phyloP scores from a whole-genome alignment of 208 protist genomes.

The Acanthamoeba triangularis region DNA sequence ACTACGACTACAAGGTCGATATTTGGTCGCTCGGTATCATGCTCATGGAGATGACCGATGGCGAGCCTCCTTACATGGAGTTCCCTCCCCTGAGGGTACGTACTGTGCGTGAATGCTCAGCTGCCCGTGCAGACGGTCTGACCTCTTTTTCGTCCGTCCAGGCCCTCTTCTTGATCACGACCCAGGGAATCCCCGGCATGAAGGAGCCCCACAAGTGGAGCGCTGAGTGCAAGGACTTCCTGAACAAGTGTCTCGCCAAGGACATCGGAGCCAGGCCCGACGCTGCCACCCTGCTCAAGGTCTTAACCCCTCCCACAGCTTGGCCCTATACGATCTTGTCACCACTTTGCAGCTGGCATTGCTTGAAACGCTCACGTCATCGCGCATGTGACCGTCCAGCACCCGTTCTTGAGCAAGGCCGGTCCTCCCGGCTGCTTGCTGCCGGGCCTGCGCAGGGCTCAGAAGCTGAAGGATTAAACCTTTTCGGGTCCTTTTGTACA shows the following conservation, averaged over 20 bases:
- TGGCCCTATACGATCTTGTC: no score
- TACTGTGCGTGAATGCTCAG: background rate
- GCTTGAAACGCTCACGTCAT: background rate
- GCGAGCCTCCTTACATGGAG: conserved; percentile 85
- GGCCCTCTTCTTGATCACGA: conserved; percentile 87
- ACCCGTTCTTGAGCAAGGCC: conserved; percentile 41
- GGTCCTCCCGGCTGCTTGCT: conserved; percentile 45
- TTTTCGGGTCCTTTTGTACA: background rate
- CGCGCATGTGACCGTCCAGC: background rate
- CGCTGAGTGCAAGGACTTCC: conserved; percentile 83
- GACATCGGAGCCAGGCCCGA: conserved; percentile 2
- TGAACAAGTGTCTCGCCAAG: conserved; percentile 81
- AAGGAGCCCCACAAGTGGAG: conserved; percentile 83
- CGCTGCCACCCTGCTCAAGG: conserved; percentile 63
- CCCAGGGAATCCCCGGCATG: conserved; percentile 86
- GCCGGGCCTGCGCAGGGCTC: background rate
- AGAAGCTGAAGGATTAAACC: conserved; percentile 28
- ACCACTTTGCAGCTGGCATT: background rate
- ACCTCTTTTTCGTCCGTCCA: background rate
- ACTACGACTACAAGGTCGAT: conserved; percentile 78
- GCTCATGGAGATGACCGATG: conserved; percentile 80
- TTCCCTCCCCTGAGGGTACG: conserved; percentile 80
- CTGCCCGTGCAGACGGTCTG: background rate
- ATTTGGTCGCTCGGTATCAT: conserved; percentile 84
- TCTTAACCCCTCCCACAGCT: background rate